Base-by-base conservation (phyloP, 2,329 filamentous ascomycete genomes). In the Penicillium corylophilum region DNA sequence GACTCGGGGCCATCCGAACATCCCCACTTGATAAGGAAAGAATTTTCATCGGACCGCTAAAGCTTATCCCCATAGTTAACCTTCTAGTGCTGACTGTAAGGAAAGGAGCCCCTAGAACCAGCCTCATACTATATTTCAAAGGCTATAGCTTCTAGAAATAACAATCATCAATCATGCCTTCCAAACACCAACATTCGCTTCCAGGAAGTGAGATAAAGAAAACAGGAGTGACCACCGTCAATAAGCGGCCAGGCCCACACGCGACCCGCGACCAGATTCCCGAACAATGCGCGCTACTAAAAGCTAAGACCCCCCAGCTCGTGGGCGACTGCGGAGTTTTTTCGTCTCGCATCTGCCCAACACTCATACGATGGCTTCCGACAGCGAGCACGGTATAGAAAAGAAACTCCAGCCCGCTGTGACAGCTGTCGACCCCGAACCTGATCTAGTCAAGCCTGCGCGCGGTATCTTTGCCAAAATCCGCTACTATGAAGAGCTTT, bases 401-500 rank as follows among this genome's bases (percentile, higher is more conserved):
- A 55, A 58, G 40, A 54, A 59, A 38, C n/a, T 51, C 16, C 48
- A 53, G 28, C 6, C 50, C n/a, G 54, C 41, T 18, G 46, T 54
- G 33, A 44, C 48, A 33, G 46, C 50, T 6, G 48, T 61, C 39
- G 56, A 58, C n/a, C 40, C 46, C 16, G 48, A 61, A 8, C 23
- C 50, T 5, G 26, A 28, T 3, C 12, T 28, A 28, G 52, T 48
- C 33, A 57, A 53, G 31, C 54, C 54, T 10, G 26, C 26, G 33
- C 46, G 28, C 26, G 59, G 62, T 1, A 42, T 64, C 24, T 48
- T 64, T 8, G 55, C 51, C 16, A 54, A 48, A 44, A 61, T 70
- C 61, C 75, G 74, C 43, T 59, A 65, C 44, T 71, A 74, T 50
- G 79, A 81, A 52, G 66, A 65, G 12, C 63, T 70, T 8, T 64